Evolutionary conservation across 176 grass and related monocot genomes (phyloP), one percentile per base, ranked within the genome.

Genomic region (Avena sativa): DNA sequence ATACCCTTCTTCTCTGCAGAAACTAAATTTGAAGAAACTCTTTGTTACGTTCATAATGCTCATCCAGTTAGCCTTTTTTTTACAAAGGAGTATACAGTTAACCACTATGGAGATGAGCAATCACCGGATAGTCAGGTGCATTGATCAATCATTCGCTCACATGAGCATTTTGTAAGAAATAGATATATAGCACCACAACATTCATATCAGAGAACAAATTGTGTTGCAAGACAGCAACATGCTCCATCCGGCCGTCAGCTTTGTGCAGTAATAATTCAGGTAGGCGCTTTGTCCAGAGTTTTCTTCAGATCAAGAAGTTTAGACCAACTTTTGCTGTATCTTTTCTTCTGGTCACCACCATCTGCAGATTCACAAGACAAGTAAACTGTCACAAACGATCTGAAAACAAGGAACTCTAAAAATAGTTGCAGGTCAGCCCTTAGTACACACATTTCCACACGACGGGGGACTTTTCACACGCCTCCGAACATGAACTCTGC

Each of bases 401-500:
- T 75, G 8, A 46, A 36, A 2, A 25, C 2, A 4, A 48, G 25
- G 8, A 48, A 64, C 0, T 12, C 12, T 14, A 9, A 40, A 40
- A 36, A 46, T 52, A 66, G 63, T 12, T 65, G 26, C 0, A 80
- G 55, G 1, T n/a, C 8, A 30, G 23, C 23, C 66, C 32, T 12
- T 63, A 26, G 28, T 20, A 12, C 89, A 51, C 90, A 95, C 93
- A 83, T 87, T 83, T 86, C 91, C 91, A 93, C 83, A 85, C 47
- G 15, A 95, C 79, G 5, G 87, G 72, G 20, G 95, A 79, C 9
- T 93, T 90, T 34, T 86, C 89, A 48, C 95, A 97, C 83, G 82
- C 86, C 82, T 97, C 89, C 3, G 93, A 95, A 52, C 95, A 97
- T 2, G 91, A 95, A 63, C 87, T 73, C 95, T 95, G 91, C 78